A percentile compares a stretch with the other conserved stretches of the same genome.
These are phyloP conservation scores for Microdochium nivale DNA, from an alignment of 2,329 filamentous ascomycete genomes.

Conservation along the genomic window DNA sequence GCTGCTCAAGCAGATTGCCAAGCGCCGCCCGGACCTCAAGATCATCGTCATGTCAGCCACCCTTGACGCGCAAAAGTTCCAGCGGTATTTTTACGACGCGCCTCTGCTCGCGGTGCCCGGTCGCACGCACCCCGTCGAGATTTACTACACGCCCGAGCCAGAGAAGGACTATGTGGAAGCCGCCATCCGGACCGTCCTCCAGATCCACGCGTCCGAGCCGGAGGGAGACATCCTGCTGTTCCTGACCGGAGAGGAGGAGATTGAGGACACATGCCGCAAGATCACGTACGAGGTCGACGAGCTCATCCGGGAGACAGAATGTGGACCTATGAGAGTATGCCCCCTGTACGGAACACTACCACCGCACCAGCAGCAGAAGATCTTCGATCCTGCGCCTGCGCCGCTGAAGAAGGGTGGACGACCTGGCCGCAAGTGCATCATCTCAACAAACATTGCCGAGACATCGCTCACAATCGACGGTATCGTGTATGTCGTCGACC, in stretches of 20 bases:
- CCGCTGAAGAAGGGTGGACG: slow-evolving; percentile 66
- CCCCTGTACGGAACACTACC: slow-evolving; percentile 91
- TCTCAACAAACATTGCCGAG: slow-evolving; percentile 97
- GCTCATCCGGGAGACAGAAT: slow-evolving; percentile 82
- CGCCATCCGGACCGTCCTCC: slow-evolving; percentile 84
- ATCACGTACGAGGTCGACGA: slow-evolving; percentile 87
- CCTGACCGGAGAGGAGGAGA: slow-evolving; percentile 96
- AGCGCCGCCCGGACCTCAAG: slow-evolving; percentile 80
- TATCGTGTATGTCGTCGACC: slow-evolving; percentile 98
- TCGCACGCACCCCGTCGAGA: slow-evolving; percentile 92
- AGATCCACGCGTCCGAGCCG: slow-evolving; percentile 88
- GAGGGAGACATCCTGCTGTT: slow-evolving; percentile 93
- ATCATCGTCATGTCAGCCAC: slow-evolving; percentile 99
- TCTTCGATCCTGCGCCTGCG: slow-evolving; percentile 82
- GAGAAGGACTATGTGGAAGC: slow-evolving; percentile 97
- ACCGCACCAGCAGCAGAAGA: slow-evolving; percentile 85
- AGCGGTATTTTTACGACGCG: slow-evolving; percentile 92
- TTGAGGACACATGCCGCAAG: slow-evolving; percentile 91
- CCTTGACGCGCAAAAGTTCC: slow-evolving; percentile 95
- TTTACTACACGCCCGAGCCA: slow-evolving; percentile 95
- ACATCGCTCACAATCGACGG: slow-evolving; percentile 96
- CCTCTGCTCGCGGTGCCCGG: slow-evolving; percentile 90
- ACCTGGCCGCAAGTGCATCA: slow-evolving; percentile 87
- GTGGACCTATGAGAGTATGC: slow-evolving; percentile 83
- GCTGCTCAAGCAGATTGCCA: slow-evolving; percentile 81